These are phyloP conservation scores for Lachancea mirantina DNA, from an alignment of 805 yeast genomes.

Conservation along the genomic window DNA sequence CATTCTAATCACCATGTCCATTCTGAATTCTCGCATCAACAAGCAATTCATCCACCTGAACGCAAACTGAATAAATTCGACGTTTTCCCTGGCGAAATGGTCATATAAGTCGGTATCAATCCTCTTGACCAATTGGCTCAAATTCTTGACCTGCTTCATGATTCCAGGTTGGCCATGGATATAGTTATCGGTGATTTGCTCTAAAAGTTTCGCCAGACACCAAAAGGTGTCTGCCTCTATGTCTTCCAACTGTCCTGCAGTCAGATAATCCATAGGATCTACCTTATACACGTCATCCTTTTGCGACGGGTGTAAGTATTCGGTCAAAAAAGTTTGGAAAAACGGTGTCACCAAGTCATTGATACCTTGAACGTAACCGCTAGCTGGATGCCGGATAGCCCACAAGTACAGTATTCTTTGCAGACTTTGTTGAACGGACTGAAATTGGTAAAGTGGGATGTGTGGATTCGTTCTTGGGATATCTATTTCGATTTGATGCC, in stretches of 20 bases:
- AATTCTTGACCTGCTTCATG: conserved; percentile 76
- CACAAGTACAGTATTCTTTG: conserved; percentile 81
- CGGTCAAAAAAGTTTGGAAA: conserved; percentile 72
- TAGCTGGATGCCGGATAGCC: conserved; percentile 96
- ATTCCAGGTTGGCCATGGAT: conserved; percentile 99
- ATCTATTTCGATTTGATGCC: conserved; percentile 95
- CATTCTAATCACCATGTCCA: conserved; percentile 78
- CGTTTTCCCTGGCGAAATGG: conserved; percentile 72
- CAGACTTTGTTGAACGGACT: conserved; percentile 67
- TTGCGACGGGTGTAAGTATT: conserved; percentile 43
- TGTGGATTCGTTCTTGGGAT: conserved; percentile 91
- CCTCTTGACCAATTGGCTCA: conserved; percentile 68
- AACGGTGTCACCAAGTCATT: conserved; percentile 92
- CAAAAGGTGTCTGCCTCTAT: conserved; percentile 96
- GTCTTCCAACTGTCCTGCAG: conserved; percentile 51
- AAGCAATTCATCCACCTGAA: conserved; percentile 99
- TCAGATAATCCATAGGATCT: conserved; percentile 53
- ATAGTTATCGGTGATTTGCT: conserved; percentile 93
- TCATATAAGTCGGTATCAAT: conserved; percentile 67
- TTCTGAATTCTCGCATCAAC: conserved; percentile 84
- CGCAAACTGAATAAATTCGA: conserved; percentile 93
- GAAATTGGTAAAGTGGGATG: conserved; percentile 60
- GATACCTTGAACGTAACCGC: conserved; percentile 97
- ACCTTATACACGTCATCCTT: conserved; percentile 45
- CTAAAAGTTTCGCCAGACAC: conserved; percentile 87